Evolutionary conservation across 2,329 filamentous ascomycete species (phyloP).

Genomic region (Bipolaris sorokiniana): DNA sequence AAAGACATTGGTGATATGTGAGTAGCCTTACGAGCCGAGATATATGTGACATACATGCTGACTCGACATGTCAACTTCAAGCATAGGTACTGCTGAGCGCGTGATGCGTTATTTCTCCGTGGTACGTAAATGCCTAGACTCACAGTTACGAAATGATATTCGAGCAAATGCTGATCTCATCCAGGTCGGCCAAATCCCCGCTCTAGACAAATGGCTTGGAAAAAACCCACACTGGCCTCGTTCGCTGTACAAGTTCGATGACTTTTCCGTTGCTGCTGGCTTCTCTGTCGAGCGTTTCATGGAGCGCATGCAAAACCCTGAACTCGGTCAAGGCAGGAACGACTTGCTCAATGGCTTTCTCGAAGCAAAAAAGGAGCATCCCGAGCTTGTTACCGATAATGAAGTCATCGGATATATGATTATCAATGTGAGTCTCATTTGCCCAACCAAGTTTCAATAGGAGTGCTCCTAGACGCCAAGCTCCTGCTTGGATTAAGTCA

Average conservation of each 20-base stretch:
- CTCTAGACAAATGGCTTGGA: conserved; percentile 34
- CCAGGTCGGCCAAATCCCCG: conserved; percentile 41
- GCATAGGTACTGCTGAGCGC: conserved; percentile 45
- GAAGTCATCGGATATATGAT: conserved; percentile 44
- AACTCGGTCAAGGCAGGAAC: conserved; percentile 23
- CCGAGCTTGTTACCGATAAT: conserved; percentile 35
- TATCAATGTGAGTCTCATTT: conserved; percentile 31
- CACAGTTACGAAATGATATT: neutral
- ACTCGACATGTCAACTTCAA: neutral
- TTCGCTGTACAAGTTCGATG: conserved; percentile 31
- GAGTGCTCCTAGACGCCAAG: neutral
- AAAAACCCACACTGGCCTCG: conserved; percentile 27
- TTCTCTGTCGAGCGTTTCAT: conserved; percentile 27
- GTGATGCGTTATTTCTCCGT: conserved; percentile 37
- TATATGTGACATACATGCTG: neutral
- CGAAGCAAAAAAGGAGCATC: conserved; percentile 23
- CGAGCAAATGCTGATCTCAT: conserved; percentile 4
- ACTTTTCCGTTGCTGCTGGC: conserved; percentile 31
- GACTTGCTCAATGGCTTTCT: conserved; percentile 35
- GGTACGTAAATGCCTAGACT: conserved; percentile 16
- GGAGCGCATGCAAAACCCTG: conserved; percentile 29
- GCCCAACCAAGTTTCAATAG: neutral
- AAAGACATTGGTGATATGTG: conserved; percentile 47
- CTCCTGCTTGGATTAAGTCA: neutral
- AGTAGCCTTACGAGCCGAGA: neutral